Base-by-base conservation (phyloP, 2,329 filamentous ascomycete species). In the Pseudogymnoascus sp. region DNA sequence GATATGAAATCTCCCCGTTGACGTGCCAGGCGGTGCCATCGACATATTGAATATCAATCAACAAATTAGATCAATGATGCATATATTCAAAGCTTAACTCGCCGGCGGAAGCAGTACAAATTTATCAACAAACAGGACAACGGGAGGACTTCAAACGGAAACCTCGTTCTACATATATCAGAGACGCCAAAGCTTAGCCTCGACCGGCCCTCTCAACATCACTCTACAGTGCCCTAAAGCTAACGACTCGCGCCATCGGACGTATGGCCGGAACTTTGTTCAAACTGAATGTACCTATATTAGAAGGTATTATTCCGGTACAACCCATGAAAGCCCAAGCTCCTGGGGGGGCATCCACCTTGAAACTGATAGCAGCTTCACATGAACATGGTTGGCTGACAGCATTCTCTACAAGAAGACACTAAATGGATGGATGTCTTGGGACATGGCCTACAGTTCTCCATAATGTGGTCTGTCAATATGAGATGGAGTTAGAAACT, bases 1-100 rank as follows among this genome's bases (percentile, higher is more conserved):
- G 48, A 55, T 55, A 55, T 55, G 48, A 55, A 55, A 55, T 55
- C 48, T 55, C 48, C 48, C 48, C 48, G 48, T 55, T 35, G 48
- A 55, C 48, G 48, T 55, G 48, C 48, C 48, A 55, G 48, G 48
- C 48, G 48, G 48, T 55, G 48, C 48, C 48, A 55, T 55, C 48
- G 48, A 55, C 48, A 55, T 55, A 35, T 55, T 55, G 48, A 55
- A 55, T 33, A 55, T 55, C 29, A 55, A 55, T 55, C 29, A 35
- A 35, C 48, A 33, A 55, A 33, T 33, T n/a, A 55, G 29, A 55
- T 55, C 48, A 55, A 55, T 21, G 48, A 55, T 55, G 48, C 48
- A 55, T 55, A 55, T 17, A 55, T n/a, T 29, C 48, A 55, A 33
- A 21, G 31, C 29, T 55, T 55, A 55, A 33, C 48, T 33, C 15